Conservation (phyloP, 179 eudicot species). For the Beta macrorhiza region DNA sequence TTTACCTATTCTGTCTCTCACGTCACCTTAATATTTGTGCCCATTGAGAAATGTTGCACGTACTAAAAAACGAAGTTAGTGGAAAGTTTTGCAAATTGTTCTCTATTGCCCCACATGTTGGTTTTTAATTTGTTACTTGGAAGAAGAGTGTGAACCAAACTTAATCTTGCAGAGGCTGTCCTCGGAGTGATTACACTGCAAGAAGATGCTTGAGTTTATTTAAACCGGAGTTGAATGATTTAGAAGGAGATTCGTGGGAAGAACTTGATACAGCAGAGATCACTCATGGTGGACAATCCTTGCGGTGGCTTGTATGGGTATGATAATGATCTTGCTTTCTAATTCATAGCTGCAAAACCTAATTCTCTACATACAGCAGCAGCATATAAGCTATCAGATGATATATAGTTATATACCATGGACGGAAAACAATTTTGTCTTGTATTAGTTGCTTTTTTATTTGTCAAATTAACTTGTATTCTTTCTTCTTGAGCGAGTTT, state of each 20-base stretch:
- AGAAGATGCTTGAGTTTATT: conserved; percentile 62
- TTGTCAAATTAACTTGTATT: neutral
- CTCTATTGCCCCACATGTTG: conserved; percentile 25
- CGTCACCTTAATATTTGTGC: too few species aligned
- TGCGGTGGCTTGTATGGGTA: conserved; percentile 98
- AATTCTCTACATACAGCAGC: neutral
- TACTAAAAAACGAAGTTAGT: neutral
- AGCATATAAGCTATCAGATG: neutral
- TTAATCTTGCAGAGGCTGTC: conserved; percentile 87
- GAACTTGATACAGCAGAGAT: conserved; percentile 73
- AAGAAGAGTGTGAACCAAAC: conserved; percentile 43
- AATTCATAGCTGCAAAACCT: neutral
- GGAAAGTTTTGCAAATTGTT: conserved; percentile 2
- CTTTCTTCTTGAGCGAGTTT: neutral
- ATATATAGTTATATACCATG: neutral
- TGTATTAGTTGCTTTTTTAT: neutral
- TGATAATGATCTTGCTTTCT: conserved; percentile 32
- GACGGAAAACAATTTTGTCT: neutral
- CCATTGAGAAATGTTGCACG: too few species aligned
- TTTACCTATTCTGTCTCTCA: too few species aligned
- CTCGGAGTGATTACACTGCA: conserved; percentile 64
- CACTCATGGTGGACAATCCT: conserved; percentile 56
- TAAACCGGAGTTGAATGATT: conserved; percentile 55
- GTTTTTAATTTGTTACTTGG: conserved; percentile 31
- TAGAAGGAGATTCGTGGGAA: conserved; percentile 93